Evolutionary conservation across 768 basidiomycete genomes (phyloP).

Genomic region (Hypholoma fasciculare): DNA sequence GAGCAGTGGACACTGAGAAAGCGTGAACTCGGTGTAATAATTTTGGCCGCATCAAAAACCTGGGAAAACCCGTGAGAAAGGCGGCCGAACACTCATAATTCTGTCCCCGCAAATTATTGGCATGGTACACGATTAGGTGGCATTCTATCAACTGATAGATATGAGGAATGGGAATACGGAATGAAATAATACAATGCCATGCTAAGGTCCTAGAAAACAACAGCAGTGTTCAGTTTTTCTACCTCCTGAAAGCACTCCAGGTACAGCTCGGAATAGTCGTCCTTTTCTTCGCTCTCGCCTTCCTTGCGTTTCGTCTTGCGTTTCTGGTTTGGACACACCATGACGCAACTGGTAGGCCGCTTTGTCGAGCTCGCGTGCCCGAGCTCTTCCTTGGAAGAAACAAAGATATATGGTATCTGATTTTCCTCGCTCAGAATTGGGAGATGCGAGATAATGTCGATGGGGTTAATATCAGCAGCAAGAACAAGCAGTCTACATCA

Average conservation of each 20-base stretch:
- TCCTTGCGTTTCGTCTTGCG: slow-evolving; percentile 68
- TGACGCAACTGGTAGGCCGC: slow-evolving; percentile 96
- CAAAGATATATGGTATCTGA: slow-evolving; percentile 86
- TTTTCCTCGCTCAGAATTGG: slow-evolving; percentile 95
- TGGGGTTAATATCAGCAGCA: slow-evolving; percentile 96
- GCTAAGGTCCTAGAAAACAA: slow-evolving; percentile 52
- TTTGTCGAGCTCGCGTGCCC: slow-evolving; percentile 96
- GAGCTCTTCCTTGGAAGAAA: slow-evolving; percentile 91
- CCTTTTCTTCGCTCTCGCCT: slow-evolving; percentile 56
- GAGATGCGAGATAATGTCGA: slow-evolving; percentile 97
- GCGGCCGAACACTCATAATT: background rate
- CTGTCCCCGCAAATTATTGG: background rate
- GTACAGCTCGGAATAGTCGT: slow-evolving; percentile 85
- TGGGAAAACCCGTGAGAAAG: slow-evolving; percentile 19
- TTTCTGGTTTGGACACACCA: slow-evolving; percentile 86
- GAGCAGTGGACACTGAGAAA: slow-evolving; percentile 12
- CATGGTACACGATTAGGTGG: background rate
- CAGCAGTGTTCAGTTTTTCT: slow-evolving; percentile 69
- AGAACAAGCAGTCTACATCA: slow-evolving; percentile 76
- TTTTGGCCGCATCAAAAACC: slow-evolving; percentile 24
- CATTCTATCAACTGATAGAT: background rate
- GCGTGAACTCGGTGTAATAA: slow-evolving; percentile 19
- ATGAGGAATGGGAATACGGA: background rate
- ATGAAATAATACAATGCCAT: slow-evolving; percentile 6
- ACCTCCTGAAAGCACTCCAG: slow-evolving; percentile 88